Evolutionary conservation across 441 rosid species (phyloP).

Genomic region (Melastoma candidum): DNA sequence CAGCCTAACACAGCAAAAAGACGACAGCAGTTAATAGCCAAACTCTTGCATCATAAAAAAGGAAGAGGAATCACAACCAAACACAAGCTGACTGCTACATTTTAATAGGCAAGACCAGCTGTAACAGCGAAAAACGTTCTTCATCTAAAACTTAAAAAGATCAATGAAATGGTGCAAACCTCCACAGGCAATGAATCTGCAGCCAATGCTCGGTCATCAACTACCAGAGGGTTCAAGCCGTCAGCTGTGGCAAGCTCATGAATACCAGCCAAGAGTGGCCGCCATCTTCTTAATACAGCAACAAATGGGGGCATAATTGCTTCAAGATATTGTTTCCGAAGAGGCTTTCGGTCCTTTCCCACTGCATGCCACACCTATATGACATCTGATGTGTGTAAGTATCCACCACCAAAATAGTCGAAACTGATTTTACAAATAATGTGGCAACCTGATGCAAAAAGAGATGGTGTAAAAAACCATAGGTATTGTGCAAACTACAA

Average conservation of each 20-base stretch:
- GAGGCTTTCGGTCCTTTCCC: constrained; percentile 72
- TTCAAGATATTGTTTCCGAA: constrained; percentile 91
- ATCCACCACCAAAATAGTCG: constrained; percentile 3
- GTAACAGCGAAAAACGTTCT: not conserved
- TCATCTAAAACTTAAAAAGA: not conserved
- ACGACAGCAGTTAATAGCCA: constrained; percentile 3
- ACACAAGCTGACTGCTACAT: too few species aligned
- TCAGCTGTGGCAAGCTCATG: constrained; percentile 98
- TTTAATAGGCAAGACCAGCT: not conserved
- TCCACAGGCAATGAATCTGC: constrained; percentile 90
- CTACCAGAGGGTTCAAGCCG: constrained; percentile 91
- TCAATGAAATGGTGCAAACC: constrained; percentile 33
- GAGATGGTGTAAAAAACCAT: too few species aligned
- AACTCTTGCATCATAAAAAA: constrained; percentile 3
- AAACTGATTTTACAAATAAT: too few species aligned
- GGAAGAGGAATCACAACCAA: too few species aligned
- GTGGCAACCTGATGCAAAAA: too few species aligned
- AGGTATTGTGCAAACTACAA: too few species aligned
- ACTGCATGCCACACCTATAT: constrained; percentile 97
- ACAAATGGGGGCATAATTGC: constrained; percentile 94
- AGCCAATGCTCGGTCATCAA: constrained; percentile 95
- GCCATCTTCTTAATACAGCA: constrained; percentile 97
- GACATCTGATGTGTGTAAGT: constrained; percentile 17
- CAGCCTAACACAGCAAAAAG: constrained; percentile 47
- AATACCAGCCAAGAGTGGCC: constrained; percentile 95